Evolutionary conservation across 805 yeast genomes (phyloP), one percentile per base, ranked within the genome.

Genomic region (Hanseniaspora thailandica): DNA sequence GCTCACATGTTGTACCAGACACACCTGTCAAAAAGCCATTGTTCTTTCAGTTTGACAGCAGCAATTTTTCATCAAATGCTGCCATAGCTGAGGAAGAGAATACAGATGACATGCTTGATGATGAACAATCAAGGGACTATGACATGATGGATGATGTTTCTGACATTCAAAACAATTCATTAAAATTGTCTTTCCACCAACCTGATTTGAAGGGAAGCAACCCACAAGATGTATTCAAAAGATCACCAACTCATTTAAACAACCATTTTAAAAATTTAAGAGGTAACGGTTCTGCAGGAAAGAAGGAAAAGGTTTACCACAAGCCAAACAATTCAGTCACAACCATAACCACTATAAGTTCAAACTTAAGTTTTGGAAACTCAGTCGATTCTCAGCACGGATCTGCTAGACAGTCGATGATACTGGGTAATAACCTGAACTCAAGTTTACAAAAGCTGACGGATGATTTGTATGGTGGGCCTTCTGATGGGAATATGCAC

Each of bases 391-490:
- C 48, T 10, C 49, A 28, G 31, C 39, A 19, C 19, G 46, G 40
- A 28, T 20, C 40, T 30, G 40, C 50, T 35, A 58, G 64, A 58
- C 61, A 64, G 49, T 56, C 67, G 47, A 48, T 58, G 55, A 51
- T 62, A 51, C 50, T 62, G 52, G 63, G 61, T 43, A 67, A 57
- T 19, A 68, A 63, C 46, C 54, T 67, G 39, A 61, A 66, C 7
- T 61, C 61, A 35, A 64, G 64, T 50, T 55, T 67, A 36, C 69
- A 66, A 57, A 67, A 65, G 53, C 61, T 67, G 36, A 67, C 68
- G 2, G 66, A 65, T 55, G 70, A 67, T 51, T 55, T 67, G 28
- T 67, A 67, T 45, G 70, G 70, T 8, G 58, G 59, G 10, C 61
- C 58, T 19, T 43, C 23, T 33, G 46, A 44, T 10, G 55, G 49